These are phyloP conservation scores for Castanea crenata DNA, from an alignment of 306 rosid genomes.

Conservation along the genomic window DNA sequence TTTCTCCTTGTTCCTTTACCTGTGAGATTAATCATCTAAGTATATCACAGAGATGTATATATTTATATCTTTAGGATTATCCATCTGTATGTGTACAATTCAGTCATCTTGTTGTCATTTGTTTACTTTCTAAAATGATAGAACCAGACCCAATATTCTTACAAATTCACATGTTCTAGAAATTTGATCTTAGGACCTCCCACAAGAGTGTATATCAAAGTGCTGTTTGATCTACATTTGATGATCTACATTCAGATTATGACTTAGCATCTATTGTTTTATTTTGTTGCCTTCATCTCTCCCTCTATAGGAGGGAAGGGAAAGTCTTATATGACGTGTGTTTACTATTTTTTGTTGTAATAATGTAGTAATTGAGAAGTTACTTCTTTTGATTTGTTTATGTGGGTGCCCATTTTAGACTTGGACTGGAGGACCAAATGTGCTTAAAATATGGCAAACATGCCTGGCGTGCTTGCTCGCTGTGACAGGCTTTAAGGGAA, in stretches of 20 bases:
- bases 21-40: not conserved
- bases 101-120: not conserved
- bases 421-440: not conserved
- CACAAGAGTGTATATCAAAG: too few relatives aligned
- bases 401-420: not conserved
- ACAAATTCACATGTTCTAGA: too few relatives aligned
- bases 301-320: too few relatives aligned
- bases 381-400: not conserved
- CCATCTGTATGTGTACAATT: not conserved
- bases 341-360: not conserved
- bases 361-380: not conserved
- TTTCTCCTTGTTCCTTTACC: not conserved
- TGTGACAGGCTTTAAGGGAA: constrained; percentile 15
- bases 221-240: too few relatives aligned
- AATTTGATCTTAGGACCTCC: too few relatives aligned
- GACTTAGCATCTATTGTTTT: too few relatives aligned
- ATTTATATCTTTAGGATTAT: not conserved
- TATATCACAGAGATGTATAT: not conserved
- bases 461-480: constrained; percentile 7
- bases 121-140: not conserved
- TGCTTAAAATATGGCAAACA: not conserved
- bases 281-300: too few relatives aligned
- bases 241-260: too few relatives aligned
- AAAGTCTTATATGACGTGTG: too few relatives aligned
- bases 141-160: too few relatives aligned